Base-by-base conservation (phyloP, 1,284 basidiomycete genomes). In the Ustilago nuda region DNA sequence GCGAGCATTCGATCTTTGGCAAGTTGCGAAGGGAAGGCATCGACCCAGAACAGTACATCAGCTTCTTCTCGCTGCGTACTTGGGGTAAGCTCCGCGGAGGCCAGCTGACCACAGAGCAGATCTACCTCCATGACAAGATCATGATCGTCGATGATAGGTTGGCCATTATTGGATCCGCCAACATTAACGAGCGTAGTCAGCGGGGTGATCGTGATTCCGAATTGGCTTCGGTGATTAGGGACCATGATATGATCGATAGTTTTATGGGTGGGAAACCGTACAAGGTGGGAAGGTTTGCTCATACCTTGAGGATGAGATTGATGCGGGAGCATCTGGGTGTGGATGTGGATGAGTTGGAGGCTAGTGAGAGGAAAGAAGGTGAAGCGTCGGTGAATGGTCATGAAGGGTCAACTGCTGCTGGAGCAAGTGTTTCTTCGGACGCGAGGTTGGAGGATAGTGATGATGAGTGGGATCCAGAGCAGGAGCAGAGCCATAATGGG, bases 161-260 rank as follows among this genome's bases (percentile, higher is more conserved):
- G 50, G 95, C 92, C n/a, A 94, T 99, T 76, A 98, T 98, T 79
- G 96, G 96, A n/a, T 97, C 95, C 66, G 96, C 96, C 19, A 99
- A 99, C 86, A 96, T 99, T 88, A 99, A 99, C 85, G 96, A 99
- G 86, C 91, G 96, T 37, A 96, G 94, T 36, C 94, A 95, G 86
- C 90, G 94, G 27, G 96, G 96, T 43, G 96, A 99, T 86, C 92
- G 97, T 50, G 96, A 99, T 86, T 98, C 95, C 6, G 96, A 99
- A 85, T 87, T 99, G 23, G 93, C 95, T 5, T 92, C 93, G 46
- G 91, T 99, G 53, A 92, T 99, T 60, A 90, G 95, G 66, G 96
- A 99, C 84, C 98, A 95, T 6, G 97, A 99, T 84, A 92, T 98
- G 93, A 92, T 99, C 65, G 83, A 80, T 69, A 94, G 94, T 60